Conservation (phyloP, 1,284 basidiomycete species). For the Ceratobasidium sp. region DNA sequence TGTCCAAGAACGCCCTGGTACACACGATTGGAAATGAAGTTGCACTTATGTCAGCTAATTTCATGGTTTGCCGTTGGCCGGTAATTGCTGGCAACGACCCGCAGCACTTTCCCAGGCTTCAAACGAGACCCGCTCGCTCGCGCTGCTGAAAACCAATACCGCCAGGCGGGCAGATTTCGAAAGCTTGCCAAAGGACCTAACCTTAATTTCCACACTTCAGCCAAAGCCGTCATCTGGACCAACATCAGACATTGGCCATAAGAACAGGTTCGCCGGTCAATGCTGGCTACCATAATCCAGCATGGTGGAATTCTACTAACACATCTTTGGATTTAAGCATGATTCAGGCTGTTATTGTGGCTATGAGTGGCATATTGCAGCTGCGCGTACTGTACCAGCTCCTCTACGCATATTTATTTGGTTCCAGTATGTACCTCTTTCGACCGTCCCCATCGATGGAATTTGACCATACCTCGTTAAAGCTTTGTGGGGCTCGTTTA, state of each 20-base stretch:
- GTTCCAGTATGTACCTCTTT: conserved; percentile 26
- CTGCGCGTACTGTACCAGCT: conserved; percentile 30
- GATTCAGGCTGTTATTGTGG: conserved; percentile 9
- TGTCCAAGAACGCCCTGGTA: conserved; percentile 1
- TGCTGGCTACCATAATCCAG: not conserved
- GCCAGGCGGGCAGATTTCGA: not conserved
- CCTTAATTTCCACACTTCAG: not conserved
- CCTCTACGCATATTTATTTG: conserved; percentile 38
- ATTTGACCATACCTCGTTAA: conserved; percentile 9
- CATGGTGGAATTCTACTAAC: conserved; percentile 2
- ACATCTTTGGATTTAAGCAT: conserved; percentile 31
- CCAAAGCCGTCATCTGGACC: not conserved
- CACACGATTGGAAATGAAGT: conserved; percentile 13
- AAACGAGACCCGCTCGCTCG: conserved; percentile 5
- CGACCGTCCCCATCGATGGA: not conserved
- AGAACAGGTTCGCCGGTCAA: not conserved
- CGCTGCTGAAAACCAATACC: conserved; percentile 16
- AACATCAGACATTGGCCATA: not conserved
- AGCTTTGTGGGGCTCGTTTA: conserved; percentile 46
- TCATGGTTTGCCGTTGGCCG: not conserved
- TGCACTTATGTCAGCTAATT: conserved; percentile 1
- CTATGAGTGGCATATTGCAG: conserved; percentile 14
- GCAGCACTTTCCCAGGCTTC: conserved; percentile 10
- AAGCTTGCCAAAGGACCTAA: conserved; percentile 2
- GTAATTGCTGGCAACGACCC: not conserved